phyloP scores from a whole-genome alignment of 371 early-diverging fungal genomes.

The Amoeboaphelidium protococcarum region DNA sequence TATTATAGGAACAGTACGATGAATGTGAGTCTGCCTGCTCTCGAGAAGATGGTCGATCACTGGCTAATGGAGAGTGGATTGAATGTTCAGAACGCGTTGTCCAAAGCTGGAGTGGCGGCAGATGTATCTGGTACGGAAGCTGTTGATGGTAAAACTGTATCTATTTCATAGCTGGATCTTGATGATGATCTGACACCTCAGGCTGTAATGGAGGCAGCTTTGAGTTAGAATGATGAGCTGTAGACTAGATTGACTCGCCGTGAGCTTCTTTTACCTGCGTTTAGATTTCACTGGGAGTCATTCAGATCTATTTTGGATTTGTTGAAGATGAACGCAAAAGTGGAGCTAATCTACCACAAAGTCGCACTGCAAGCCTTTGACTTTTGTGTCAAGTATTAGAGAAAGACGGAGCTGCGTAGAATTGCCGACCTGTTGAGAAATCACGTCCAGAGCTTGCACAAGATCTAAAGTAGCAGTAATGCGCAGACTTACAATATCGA shows the following conservation, averaged over 20 bases:
- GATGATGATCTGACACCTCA: slow-evolving; percentile 89
- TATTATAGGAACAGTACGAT: slow-evolving; percentile 91
- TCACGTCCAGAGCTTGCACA: slow-evolving; percentile 66
- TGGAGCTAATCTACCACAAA: slow-evolving; percentile 75
- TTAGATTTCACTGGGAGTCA: slow-evolving; percentile 94
- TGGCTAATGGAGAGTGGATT: neutral
- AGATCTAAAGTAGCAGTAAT: slow-evolving; percentile 51
- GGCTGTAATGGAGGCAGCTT: slow-evolving; percentile 72
- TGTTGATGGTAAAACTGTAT: no score
- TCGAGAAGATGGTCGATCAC: slow-evolving; percentile 26
- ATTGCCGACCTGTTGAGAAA: slow-evolving; percentile 83
- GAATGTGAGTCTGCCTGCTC: slow-evolving; percentile 61
- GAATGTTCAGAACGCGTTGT: slow-evolving; percentile 1
- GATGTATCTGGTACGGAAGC: slow-evolving; percentile 16
- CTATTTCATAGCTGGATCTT: no score
- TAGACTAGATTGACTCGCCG: slow-evolving; percentile 91
- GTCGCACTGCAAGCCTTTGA: slow-evolving; percentile 74
- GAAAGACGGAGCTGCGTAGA: slow-evolving; percentile 93
- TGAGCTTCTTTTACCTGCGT: slow-evolving; percentile 88
- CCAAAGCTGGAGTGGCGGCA: slow-evolving; percentile 61
- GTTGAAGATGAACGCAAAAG: slow-evolving; percentile 73
- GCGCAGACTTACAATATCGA: slow-evolving; percentile 76
- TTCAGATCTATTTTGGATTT: slow-evolving; percentile 88
- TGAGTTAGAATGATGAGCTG: slow-evolving; percentile 73
- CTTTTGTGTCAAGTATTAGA: slow-evolving; percentile 74